Evolutionary conservation across 495 filamentous ascomycete species (phyloP).

Genomic region (Hyaloscypha finlandica): DNA sequence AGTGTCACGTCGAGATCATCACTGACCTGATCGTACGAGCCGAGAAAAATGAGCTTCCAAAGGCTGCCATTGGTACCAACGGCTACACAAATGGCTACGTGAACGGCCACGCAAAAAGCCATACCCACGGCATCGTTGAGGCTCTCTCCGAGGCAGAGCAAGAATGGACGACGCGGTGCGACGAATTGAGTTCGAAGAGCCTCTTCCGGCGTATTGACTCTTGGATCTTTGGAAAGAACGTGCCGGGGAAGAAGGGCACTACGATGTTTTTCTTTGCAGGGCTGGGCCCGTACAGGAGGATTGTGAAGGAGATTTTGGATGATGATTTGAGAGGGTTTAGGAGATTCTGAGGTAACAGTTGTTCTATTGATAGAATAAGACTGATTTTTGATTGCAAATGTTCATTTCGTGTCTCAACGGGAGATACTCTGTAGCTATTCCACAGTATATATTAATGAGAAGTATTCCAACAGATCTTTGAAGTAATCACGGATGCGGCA

Average conservation of each 20-base stretch:
- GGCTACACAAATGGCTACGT: neutral
- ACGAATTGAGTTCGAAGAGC: neutral
- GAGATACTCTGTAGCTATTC: too few species aligned
- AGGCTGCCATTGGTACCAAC: neutral
- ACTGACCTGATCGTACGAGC: constrained; percentile 4
- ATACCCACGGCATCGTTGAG: constrained; percentile 1
- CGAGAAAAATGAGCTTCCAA: neutral
- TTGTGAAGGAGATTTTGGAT: constrained; percentile 10
- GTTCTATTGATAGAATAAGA: too few species aligned
- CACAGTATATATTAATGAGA: too few species aligned
- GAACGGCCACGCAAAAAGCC: neutral
- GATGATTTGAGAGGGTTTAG: constrained; percentile 11
- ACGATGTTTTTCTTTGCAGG: constrained; percentile 17
- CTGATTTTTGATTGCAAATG: too few species aligned
- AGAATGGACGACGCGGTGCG: constrained; percentile 7
- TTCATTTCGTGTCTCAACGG: too few species aligned
- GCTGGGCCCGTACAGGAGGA: neutral
- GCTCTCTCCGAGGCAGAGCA: constrained; percentile 12
- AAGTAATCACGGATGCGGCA: too few species aligned
- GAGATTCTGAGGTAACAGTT: neutral
- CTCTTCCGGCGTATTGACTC: constrained; percentile 8
- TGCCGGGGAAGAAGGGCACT: constrained; percentile 10
- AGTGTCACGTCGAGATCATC: constrained; percentile 18
- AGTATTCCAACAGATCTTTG: too few species aligned
- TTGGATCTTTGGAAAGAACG: constrained; percentile 17